Percentiles rank a stretch among this genome's conserved stretches.
Evolutionary conservation across 148 eudicot genomes (phyloP).

Genomic region (Salicornia ramosissima): DNA sequence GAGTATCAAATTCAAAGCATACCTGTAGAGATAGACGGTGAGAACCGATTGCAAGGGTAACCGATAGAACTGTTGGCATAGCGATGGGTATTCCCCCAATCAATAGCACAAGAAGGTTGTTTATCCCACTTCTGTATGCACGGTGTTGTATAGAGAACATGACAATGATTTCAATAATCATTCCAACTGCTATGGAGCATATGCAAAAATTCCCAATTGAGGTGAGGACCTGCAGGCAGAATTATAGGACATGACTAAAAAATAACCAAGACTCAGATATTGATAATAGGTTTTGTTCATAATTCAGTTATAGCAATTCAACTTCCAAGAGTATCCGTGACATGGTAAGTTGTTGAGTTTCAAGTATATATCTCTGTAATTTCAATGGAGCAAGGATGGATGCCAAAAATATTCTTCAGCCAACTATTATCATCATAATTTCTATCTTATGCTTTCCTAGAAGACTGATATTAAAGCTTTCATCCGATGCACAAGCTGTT

Average conservation of each 20-base stretch:
- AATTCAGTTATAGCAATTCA: background rate
- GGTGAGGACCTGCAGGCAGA: conserved; percentile 54
- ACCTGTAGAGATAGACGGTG: conserved; percentile 78
- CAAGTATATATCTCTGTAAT: too few relatives aligned
- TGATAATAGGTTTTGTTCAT: background rate
- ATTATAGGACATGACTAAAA: background rate
- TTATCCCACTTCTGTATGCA: conserved; percentile 57
- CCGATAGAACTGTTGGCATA: conserved; percentile 81
- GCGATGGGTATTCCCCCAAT: conserved; percentile 87
- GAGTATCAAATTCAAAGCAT: conserved; percentile 10
- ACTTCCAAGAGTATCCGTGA: background rate
- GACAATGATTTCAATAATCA: conserved; percentile 62
- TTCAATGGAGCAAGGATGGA: too few relatives aligned
- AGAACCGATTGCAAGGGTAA: conserved; percentile 76
- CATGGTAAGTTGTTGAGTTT: background rate
- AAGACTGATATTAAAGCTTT: background rate
- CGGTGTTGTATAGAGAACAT: conserved; percentile 64
- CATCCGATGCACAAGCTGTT: too few relatives aligned
- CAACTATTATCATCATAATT: background rate
- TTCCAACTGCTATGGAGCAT: conserved; percentile 69
- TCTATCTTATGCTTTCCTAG: background rate
- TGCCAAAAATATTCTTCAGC: too few relatives aligned
- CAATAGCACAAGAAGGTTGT: conserved; percentile 75
- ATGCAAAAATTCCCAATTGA: conserved; percentile 80
- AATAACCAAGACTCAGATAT: background rate